These are phyloP conservation scores for Daldinia eschscholtzii DNA, from an alignment of 2,329 filamentous ascomycete species.

Conservation along the genomic window DNA sequence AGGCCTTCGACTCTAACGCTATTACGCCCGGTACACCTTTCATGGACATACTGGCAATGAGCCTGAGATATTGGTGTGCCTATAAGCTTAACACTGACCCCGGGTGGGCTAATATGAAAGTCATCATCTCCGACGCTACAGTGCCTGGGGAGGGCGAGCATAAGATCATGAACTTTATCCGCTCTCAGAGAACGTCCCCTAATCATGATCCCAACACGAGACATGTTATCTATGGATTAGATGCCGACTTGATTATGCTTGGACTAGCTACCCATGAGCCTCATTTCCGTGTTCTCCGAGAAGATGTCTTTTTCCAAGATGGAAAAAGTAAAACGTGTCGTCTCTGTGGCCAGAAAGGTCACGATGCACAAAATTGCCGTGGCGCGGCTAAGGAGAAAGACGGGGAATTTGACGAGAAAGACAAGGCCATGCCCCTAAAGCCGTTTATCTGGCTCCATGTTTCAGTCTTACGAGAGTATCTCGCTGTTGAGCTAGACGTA, in stretches of 20 bases:
- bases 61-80: slow-evolving; percentile 94
- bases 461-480: slow-evolving; percentile 89
- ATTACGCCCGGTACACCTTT: slow-evolving; percentile 98
- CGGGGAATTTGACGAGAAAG: slow-evolving; percentile 85
- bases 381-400: slow-evolving; percentile 83
- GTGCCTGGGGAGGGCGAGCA: slow-evolving; percentile 98
- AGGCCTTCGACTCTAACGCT: slow-evolving; percentile 88
- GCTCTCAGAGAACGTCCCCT: slow-evolving; percentile 89
- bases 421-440: slow-evolving; percentile 77
- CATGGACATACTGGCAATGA: slow-evolving; percentile 94
- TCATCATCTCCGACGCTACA: slow-evolving; percentile 98
- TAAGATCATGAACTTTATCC: slow-evolving; percentile 99
- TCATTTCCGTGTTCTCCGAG: slow-evolving; percentile 93
- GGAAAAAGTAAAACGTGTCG: slow-evolving; percentile 84
- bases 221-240: slow-evolving; percentile 97
- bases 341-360: slow-evolving; percentile 91
- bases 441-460: slow-evolving; percentile 99
- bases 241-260: slow-evolving; percentile 99
- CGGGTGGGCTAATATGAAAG: slow-evolving; percentile 93
- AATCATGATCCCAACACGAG: slow-evolving; percentile 96
- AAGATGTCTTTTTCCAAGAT: slow-evolving; percentile 96
- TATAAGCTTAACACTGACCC: slow-evolving; percentile 98
- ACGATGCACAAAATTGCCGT: slow-evolving; percentile 87
- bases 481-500: slow-evolving; percentile 88
- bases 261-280: slow-evolving; percentile 97